Evolutionary conservation across 345 rosid species (phyloP).

Genomic region (Nasturtium officinale): DNA sequence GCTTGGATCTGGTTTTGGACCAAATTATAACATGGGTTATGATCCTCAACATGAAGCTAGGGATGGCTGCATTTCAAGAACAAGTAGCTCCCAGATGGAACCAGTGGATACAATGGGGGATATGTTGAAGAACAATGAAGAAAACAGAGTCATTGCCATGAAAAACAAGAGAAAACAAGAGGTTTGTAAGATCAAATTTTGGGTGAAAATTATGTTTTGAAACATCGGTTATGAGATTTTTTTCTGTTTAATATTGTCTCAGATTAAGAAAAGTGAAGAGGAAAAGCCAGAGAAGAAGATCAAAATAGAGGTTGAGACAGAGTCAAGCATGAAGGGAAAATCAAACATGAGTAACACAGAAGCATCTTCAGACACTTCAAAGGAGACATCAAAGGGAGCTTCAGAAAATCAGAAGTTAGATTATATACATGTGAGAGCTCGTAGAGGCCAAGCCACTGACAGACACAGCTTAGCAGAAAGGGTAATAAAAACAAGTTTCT

Average conservation of each 20-base stretch:
- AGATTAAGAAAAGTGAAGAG: constrained; percentile 44
- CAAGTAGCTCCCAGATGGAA: constrained; percentile 44
- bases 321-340: constrained; percentile 42
- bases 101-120: constrained; percentile 26
- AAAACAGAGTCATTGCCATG: constrained; percentile 20
- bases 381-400: constrained; percentile 38
- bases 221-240: not conserved
- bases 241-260: not conserved
- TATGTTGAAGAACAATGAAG: constrained; percentile 32
- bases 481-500: constrained; percentile 35
- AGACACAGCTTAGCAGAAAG: constrained; percentile 59
- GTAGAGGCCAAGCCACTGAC: constrained; percentile 51
- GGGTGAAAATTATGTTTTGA: not conserved
- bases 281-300: constrained; percentile 43
- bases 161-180: constrained; percentile 53
- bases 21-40: constrained; percentile 33
- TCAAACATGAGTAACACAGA: constrained; percentile 38
- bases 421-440: constrained; percentile 52
- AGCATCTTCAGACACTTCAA: constrained; percentile 41
- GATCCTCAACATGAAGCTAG: constrained; percentile 33
- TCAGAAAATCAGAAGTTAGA: constrained; percentile 44
- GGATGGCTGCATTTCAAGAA: constrained; percentile 47
- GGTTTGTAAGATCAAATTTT: constrained; percentile 43
- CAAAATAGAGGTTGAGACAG: constrained; percentile 44
- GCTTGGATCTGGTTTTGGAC: constrained; percentile 37